Base-by-base conservation (phyloP, 1,284 basidiomycete genomes). In the Sporisorium iseilematis-ciliati region DNA sequence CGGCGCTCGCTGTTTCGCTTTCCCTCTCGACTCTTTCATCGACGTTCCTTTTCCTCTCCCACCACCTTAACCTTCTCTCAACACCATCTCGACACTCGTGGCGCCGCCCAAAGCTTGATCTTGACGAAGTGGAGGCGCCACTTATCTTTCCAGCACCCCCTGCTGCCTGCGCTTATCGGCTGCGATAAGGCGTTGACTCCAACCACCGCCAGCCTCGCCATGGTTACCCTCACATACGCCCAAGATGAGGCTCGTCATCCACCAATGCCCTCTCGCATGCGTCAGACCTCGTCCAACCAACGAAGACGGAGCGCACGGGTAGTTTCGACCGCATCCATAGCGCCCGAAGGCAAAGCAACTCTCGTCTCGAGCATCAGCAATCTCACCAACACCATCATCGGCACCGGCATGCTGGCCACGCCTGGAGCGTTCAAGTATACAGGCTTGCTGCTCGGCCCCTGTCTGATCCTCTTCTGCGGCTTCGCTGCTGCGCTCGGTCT, bases 381-480 rank as follows among this genome's bases (percentile, higher is more conserved):
- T 41, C 69, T 85, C 26, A 79, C 79, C 55, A 86, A 85, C 57
- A 85, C 83, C 25, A 82, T 85, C 67, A 82, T 86, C 41, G 85
- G 72, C 48, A 79, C 80, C 3, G 82, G 79, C 18, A 84, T 84
- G 82, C 75, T 85, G 20, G 76, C 85, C 23, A 84, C 84, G 35
- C 85, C 86, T 1, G 84, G 86, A 43, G 85, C 86, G 0, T 85
- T 87, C 61, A 81, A 85, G 4, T 84, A 81, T 14, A 85, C 85
- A 11, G 87, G 87, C n/a, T 61, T 87, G 31, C 65, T 87, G 2
- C 81, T 94, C 2, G 96, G 96, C 12, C 90, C 95, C 57, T 81
- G 94, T 18, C 94, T 94, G 33, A 96, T 97, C 80, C 73, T 92
- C n/a, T 90, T 95, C 75, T 97, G 93, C 42, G 96, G 92, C 6